Evolutionary conservation across 1,284 basidiomycete genomes (phyloP), one percentile per base, ranked within the genome.

Genomic region (Volvariella surrecta): DNA sequence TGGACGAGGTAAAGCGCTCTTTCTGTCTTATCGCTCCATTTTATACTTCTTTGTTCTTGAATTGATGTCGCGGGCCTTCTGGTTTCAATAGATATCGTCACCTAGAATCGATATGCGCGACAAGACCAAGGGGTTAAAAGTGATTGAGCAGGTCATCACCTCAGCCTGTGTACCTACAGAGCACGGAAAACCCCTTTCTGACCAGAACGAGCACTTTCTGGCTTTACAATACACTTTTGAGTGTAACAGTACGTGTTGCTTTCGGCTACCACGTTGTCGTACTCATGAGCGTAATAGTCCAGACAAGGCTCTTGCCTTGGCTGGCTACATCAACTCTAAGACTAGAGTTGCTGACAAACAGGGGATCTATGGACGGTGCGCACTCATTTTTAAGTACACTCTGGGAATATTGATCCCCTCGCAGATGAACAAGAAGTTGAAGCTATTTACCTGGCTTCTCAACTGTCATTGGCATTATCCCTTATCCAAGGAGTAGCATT

Each of bases 401-500:
- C 30, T 16, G 20, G 20, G n/a, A 43, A 28, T 45, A 40, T 41
- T 35, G 7, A 7, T 38, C 37, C 30, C 22, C 15, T 39, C 7
- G 42, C 37, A 38, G 73, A 63, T 20, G 68, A 71, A 20, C 63
- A 60, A 32, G 66, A 68, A 43, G 54, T 59, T 4, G 73, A 79
- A 41, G 63, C 68, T 1, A 54, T 64, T 24, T 58, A 53, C 10
- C 43, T 79, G 9, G 61, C 71, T 3, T 60, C 65, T 0, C 77
- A 82, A 44, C 56, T 86, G 18, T 61, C 68, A 0, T 73, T 76
- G 46, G 64, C 76, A 0, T 65, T 92, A 7, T 76, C 72, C 0
- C 64, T 92, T 16, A 65, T 93, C 4, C 90, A 94, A 62, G 90
- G 91, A 2, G 66, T 90, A n/a, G 73, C 72, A 7, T 67, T 94